Conservation (phyloP, 257 asterid genomes). For the Striga asiatica region DNA sequence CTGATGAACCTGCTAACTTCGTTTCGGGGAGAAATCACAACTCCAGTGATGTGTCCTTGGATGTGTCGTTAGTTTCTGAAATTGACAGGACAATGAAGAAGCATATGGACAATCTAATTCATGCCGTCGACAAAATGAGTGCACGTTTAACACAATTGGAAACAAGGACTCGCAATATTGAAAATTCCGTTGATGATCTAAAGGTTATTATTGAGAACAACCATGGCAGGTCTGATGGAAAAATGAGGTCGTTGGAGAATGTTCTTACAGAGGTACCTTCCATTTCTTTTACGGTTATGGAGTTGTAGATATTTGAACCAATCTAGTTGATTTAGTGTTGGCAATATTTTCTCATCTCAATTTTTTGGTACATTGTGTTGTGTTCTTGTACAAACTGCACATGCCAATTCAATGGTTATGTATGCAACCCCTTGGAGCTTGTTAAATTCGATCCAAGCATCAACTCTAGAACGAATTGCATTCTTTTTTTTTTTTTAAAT, state of each 20-base stretch:
- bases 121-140: slow-evolving; percentile 65
- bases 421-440: not conserved
- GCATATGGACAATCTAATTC: slow-evolving; percentile 62
- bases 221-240: slow-evolving; percentile 67
- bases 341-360: not conserved
- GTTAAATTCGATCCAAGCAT: not conserved
- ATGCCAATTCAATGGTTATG: not conserved
- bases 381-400: not conserved
- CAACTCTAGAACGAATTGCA: not conserved
- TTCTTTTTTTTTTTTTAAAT: not conserved
- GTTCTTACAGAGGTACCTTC: slow-evolving; percentile 65
- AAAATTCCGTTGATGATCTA: slow-evolving; percentile 71
- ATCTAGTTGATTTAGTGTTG: not conserved
- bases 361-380: not conserved
- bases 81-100: slow-evolving; percentile 73
- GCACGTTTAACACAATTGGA: slow-evolving; percentile 87
- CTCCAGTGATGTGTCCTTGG: slow-evolving; percentile 28
- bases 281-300: not conserved
- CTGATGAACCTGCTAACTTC: slow-evolving; percentile 51
- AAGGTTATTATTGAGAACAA: slow-evolving; percentile 59
- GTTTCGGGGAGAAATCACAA: slow-evolving; percentile 45
- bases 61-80: slow-evolving; percentile 50
- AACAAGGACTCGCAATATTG: slow-evolving; percentile 62
- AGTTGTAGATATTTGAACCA: not conserved
- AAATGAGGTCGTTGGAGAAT: slow-evolving; percentile 66